Evolutionary conservation across 441 rosid genomes (phyloP).

Genomic region (Metrosideros polymorpha): DNA sequence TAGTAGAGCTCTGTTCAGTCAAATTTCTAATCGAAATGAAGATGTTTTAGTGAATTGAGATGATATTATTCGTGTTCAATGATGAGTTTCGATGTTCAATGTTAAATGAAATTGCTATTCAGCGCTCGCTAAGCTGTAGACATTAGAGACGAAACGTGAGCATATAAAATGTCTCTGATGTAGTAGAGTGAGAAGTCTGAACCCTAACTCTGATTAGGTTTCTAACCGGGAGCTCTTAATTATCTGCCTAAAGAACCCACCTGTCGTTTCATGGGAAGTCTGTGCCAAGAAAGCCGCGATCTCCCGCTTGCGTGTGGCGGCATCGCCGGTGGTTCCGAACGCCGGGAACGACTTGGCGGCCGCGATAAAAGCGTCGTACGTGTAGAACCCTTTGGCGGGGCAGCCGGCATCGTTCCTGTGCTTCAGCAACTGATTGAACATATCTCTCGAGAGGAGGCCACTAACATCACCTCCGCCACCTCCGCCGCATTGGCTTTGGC

Average conservation of each 20-base stretch:
- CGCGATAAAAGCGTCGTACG: background rate
- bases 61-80: background rate
- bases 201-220: background rate
- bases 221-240: background rate
- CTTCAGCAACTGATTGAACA: constrained; percentile 14
- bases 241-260: background rate
- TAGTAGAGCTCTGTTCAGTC: background rate
- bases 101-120: background rate
- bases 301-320: background rate
- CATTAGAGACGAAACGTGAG: background rate
- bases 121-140: background rate
- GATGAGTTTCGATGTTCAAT: background rate
- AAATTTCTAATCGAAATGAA: background rate
- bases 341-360: background rate
- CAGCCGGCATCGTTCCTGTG: background rate
- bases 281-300: background rate
- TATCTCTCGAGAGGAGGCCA: background rate
- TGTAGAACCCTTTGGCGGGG: background rate
- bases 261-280: background rate
- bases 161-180: background rate
- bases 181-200: background rate
- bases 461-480: constrained; percentile 3
- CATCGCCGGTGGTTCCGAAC: background rate
- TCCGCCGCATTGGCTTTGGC: background rate
- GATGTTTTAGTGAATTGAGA: background rate